phyloP scores from a whole-genome alignment of 75 land plant genomes.

The Larix kaempferi region DNA sequence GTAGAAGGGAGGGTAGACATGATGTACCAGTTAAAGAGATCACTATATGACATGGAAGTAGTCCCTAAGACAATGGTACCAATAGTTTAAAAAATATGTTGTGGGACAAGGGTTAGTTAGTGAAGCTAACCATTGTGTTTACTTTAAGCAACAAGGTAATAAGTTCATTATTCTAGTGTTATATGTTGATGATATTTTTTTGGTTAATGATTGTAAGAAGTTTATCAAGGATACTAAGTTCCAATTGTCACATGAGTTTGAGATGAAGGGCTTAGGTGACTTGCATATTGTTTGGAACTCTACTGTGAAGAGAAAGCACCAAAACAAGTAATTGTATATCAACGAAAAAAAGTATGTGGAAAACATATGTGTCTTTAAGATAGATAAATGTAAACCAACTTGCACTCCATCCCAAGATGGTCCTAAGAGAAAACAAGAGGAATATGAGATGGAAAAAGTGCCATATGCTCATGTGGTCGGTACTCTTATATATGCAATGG shows the following conservation, averaged over 20 bases:
- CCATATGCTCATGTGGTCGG: constrained; percentile 25
- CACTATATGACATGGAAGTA: constrained; percentile 10
- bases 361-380: too few species aligned
- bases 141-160: too few species aligned
- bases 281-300: background rate
- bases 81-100: too few species aligned
- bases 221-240: background rate
- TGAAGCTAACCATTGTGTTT: background rate
- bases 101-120: background rate
- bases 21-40: background rate
- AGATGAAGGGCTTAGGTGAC: too few species aligned
- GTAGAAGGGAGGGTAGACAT: background rate
- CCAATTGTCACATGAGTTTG: background rate
- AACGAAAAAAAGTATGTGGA: background rate
- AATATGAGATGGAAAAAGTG: background rate
- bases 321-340: background rate
- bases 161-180: too few species aligned
- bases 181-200: too few species aligned
- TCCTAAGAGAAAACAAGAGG: background rate
- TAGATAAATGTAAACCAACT: background rate
- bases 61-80: too few species aligned
- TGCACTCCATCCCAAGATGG: background rate
- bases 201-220: background rate
- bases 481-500: constrained; percentile 21
- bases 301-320: background rate